These are phyloP conservation scores for Phytophthora meadii DNA, from an alignment of 352 stramenopile species.

Conservation along the genomic window DNA sequence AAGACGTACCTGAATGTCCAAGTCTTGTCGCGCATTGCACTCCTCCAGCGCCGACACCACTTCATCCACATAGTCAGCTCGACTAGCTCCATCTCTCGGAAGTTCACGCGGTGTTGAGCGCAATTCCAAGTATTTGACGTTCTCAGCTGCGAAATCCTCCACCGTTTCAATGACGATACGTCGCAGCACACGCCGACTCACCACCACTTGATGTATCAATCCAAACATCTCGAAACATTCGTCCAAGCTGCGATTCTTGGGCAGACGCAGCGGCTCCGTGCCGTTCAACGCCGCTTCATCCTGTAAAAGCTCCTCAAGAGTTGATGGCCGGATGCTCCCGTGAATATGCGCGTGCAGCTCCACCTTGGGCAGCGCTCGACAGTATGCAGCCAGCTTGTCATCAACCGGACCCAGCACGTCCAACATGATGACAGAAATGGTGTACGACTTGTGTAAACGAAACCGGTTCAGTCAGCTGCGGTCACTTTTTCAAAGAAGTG, in stretches of 20 bases:
- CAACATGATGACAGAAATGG: conserved; percentile 12
- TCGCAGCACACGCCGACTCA: conserved; percentile 65
- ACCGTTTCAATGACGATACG: conserved; percentile 79
- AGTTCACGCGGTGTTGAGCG: conserved; percentile 81
- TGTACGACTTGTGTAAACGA: conserved; percentile 26
- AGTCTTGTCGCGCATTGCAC: conserved; percentile 56
- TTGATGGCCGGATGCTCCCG: conserved; percentile 76
- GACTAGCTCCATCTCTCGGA: conserved; percentile 56
- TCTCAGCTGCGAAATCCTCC: conserved; percentile 84
- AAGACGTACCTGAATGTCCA: conserved; percentile 78
- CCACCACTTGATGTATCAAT: conserved; percentile 84
- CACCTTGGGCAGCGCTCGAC: conserved; percentile 73
- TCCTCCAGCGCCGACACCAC: conserved; percentile 74
- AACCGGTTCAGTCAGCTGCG: conserved; percentile 2
- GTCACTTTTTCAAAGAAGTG: conserved; percentile 17
- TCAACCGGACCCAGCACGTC: conserved; percentile 19
- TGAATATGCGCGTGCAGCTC: conserved; percentile 92
- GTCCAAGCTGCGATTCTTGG: conserved; percentile 64
- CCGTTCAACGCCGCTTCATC: conserved; percentile 46
- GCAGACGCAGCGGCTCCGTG: conserved; percentile 42
- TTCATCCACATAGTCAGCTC: conserved; percentile 74
- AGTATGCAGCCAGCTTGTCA: conserved; percentile 49
- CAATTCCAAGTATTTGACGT: conserved; percentile 87
- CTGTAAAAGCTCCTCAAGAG: conserved; percentile 68
- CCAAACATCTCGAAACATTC: conserved; percentile 92